Evolutionary conservation across 2,329 filamentous ascomycete genomes (phyloP).

Genomic region (Penicillium sp.): DNA sequence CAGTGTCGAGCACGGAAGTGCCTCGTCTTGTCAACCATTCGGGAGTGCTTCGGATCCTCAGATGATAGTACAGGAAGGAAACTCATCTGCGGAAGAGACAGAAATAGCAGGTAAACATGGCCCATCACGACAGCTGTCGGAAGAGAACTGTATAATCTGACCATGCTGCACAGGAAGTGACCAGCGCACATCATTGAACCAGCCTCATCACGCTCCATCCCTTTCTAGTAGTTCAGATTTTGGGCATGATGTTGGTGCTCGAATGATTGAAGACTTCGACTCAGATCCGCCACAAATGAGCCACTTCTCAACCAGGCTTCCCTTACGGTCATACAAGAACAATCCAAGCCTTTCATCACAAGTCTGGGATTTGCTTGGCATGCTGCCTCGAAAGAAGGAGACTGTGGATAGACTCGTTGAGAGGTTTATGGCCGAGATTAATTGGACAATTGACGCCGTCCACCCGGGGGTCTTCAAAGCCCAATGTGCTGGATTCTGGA

Average conservation of each 20-base stretch:
- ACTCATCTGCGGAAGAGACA: no score
- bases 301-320: constrained; percentile 16
- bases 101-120: no score
- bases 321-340: constrained; percentile 8
- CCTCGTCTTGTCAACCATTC: no score
- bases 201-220: constrained; percentile 27
- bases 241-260: constrained; percentile 30
- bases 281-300: constrained; percentile 22
- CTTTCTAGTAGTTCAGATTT: constrained; percentile 33
- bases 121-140: constrained; percentile 4
- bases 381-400: constrained; percentile 36
- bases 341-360: constrained; percentile 32
- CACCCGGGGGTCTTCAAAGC: constrained; percentile 31
- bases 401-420: constrained; percentile 35
- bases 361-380: constrained; percentile 41
- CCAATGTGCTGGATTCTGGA: constrained; percentile 39
- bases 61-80: no score
- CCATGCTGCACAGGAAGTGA: no score
- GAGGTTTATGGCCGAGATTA: constrained; percentile 35
- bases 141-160: constrained; percentile 4
- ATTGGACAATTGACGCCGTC: constrained; percentile 36
- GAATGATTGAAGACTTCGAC: constrained; percentile 28
- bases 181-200: constrained; percentile 16
- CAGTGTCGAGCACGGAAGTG: constrained; percentile 6
- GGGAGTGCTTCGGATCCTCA: no score